Evolutionary conservation across 177 flowering plant species (phyloP).

Genomic region (Vitis hybrid): DNA sequence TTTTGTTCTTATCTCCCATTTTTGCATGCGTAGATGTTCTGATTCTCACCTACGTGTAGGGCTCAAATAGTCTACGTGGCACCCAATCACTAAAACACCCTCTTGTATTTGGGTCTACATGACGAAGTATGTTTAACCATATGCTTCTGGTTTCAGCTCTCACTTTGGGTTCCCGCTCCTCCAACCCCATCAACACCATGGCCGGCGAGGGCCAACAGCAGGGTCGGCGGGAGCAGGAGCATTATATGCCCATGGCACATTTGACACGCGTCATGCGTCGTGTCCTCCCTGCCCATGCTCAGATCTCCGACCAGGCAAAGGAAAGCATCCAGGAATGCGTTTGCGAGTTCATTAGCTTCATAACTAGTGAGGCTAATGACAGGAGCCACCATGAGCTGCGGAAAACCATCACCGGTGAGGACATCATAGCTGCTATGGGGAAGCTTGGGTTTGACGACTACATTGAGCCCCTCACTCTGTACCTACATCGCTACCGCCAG

Average conservation of each 20-base stretch:
- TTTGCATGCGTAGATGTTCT: too few relatives aligned
- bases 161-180: too few relatives aligned
- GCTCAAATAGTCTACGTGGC: too few relatives aligned
- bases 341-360: slow-evolving; percentile 42
- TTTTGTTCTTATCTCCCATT: too few relatives aligned
- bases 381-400: slow-evolving; percentile 37
- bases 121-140: too few relatives aligned
- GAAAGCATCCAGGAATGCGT: slow-evolving; percentile 41
- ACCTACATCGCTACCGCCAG: slow-evolving; percentile 11
- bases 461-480: too few relatives aligned
- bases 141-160: too few relatives aligned
- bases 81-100: too few relatives aligned
- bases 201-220: neutral
- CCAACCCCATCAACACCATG: too few relatives aligned
- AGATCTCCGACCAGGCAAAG: slow-evolving; percentile 42
- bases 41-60: too few relatives aligned
- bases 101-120: too few relatives aligned
- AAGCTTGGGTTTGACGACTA: too few relatives aligned
- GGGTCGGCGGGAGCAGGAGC: slow-evolving; percentile 11
- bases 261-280: slow-evolving; percentile 40
- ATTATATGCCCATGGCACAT: slow-evolving; percentile 38
- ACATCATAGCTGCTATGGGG: slow-evolving; percentile 9
- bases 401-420: slow-evolving; percentile 39
- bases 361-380: slow-evolving; percentile 42
- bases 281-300: slow-evolving; percentile 31